These are phyloP conservation scores for Mortierella sp. DNA, from an alignment of 371 early-diverging fungal species.

Conservation along the genomic window DNA sequence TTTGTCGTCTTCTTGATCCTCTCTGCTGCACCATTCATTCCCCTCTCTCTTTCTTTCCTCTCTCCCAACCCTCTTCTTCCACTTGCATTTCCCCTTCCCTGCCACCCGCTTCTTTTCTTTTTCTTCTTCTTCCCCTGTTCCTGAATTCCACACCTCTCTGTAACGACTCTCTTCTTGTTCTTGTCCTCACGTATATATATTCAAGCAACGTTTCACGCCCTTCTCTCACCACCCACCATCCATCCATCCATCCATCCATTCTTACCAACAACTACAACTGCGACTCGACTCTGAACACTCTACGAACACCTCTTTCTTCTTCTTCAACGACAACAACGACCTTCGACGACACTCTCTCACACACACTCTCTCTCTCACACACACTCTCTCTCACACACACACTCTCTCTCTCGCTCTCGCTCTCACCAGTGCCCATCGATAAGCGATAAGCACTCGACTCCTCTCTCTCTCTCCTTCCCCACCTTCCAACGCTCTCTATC, in stretches of 20 bases:
- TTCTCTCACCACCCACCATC: not conserved
- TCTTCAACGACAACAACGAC: too few relatives aligned
- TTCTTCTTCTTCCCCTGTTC: not conserved
- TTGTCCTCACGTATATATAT: not conserved
- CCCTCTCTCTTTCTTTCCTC: not conserved
- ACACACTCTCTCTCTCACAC: not conserved
- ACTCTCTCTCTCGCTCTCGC: not conserved
- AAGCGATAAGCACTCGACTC: not conserved
- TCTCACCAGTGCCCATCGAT: not conserved
- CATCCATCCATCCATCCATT: too few relatives aligned
- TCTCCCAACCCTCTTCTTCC: not conserved
- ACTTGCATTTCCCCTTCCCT: slow-evolving; percentile 12
- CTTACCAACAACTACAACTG: too few relatives aligned
- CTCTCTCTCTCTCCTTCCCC: not conserved
- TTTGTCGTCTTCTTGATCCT: too few relatives aligned
- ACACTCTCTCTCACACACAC: not conserved
- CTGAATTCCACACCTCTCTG: not conserved
- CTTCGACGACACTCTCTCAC: too few relatives aligned
- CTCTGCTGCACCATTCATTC: too few relatives aligned
- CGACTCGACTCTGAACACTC: not conserved
- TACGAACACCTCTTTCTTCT: not conserved
- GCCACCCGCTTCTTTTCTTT: slow-evolving; percentile 10
- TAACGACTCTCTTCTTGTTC: not conserved
- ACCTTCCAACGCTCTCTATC: not conserved
- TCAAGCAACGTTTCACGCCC: not conserved